Evolutionary conservation across 1,284 basidiomycete species (phyloP).

Genomic region (Ustilago esculenta): DNA sequence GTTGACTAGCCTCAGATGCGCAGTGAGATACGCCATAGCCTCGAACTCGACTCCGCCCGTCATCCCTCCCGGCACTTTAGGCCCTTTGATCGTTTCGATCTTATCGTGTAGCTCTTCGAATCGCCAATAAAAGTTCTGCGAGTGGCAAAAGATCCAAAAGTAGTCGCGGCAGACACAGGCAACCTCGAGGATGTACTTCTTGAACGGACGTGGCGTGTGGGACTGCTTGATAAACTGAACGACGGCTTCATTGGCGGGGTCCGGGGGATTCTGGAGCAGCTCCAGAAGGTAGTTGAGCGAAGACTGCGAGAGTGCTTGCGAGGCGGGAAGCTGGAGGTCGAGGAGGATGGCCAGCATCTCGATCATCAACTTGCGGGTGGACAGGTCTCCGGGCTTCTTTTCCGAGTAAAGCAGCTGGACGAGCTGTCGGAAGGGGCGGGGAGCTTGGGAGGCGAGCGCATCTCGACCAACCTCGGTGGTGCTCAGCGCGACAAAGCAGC

Average conservation of each 20-base stretch:
- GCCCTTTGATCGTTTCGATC: slow-evolving; percentile 83
- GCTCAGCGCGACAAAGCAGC: slow-evolving; percentile 90
- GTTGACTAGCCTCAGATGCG: slow-evolving; percentile 54
- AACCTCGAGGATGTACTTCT: slow-evolving; percentile 87
- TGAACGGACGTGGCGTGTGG: slow-evolving; percentile 85
- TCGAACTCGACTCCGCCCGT: slow-evolving; percentile 98
- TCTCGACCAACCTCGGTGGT: slow-evolving; percentile 79
- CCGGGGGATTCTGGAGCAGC: slow-evolving; percentile 54
- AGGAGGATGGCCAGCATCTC: slow-evolving; percentile 75
- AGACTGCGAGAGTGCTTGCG: slow-evolving; percentile 26
- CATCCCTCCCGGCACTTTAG: slow-evolving; percentile 94
- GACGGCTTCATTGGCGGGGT: slow-evolving; percentile 51
- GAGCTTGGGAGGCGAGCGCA: slow-evolving; percentile 82
- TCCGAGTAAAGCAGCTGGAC: slow-evolving; percentile 88
- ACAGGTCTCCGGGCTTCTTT: slow-evolving; percentile 94
- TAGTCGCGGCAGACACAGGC: slow-evolving; percentile 91
- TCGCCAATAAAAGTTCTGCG: slow-evolving; percentile 88
- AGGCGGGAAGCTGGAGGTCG: slow-evolving; percentile 58
- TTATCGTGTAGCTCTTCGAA: slow-evolving; percentile 76
- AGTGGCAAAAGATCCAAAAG: slow-evolving; percentile 98
- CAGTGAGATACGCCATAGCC: slow-evolving; percentile 85
- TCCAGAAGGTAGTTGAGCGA: slow-evolving; percentile 51
- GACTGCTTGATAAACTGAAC: slow-evolving; percentile 84
- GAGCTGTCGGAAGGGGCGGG: slow-evolving; percentile 85
- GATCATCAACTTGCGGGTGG: slow-evolving; percentile 86